These are phyloP conservation scores for Spizellomyces punctatus DNA, from an alignment of 192 early-diverging fungal genomes.

Conservation along the genomic window DNA sequence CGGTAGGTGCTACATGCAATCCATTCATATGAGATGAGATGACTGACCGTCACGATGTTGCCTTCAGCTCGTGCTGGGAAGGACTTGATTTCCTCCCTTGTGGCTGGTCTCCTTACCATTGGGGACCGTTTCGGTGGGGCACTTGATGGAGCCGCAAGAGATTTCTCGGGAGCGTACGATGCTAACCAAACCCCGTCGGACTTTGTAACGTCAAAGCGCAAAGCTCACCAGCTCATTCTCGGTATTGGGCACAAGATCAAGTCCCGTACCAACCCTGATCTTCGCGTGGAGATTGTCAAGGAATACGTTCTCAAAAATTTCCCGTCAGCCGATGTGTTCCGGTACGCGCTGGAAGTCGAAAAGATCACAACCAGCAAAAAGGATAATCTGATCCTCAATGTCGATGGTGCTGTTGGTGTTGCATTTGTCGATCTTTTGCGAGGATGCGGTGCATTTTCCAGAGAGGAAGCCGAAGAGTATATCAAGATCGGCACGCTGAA, in stretches of 20 bases:
- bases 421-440: constrained; percentile 94
- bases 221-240: constrained; percentile 95
- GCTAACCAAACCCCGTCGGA: constrained; percentile 88
- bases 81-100: constrained; percentile 94
- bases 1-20: too few species aligned
- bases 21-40: background rate
- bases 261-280: constrained; percentile 96
- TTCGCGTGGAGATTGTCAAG: constrained; percentile 95
- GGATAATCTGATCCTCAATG: constrained; percentile 96
- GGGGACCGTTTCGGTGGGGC: constrained; percentile 98
- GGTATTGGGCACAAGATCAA: constrained; percentile 99
- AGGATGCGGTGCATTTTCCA: constrained; percentile 88
- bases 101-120: constrained; percentile 94
- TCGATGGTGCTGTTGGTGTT: constrained; percentile 92
- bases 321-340: constrained; percentile 81
- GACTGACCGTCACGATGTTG: background rate
- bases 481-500: constrained; percentile 87
- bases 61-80: constrained; percentile 84
- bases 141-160: constrained; percentile 92
- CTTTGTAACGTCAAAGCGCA: constrained; percentile 93
- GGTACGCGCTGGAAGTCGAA: constrained; percentile 94
- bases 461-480: constrained; percentile 96
- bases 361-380: constrained; percentile 96
- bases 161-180: constrained; percentile 92
- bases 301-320: constrained; percentile 88